These are phyloP conservation scores for Austroboletus festivus DNA, from an alignment of 768 basidiomycete species.

Conservation along the genomic window DNA sequence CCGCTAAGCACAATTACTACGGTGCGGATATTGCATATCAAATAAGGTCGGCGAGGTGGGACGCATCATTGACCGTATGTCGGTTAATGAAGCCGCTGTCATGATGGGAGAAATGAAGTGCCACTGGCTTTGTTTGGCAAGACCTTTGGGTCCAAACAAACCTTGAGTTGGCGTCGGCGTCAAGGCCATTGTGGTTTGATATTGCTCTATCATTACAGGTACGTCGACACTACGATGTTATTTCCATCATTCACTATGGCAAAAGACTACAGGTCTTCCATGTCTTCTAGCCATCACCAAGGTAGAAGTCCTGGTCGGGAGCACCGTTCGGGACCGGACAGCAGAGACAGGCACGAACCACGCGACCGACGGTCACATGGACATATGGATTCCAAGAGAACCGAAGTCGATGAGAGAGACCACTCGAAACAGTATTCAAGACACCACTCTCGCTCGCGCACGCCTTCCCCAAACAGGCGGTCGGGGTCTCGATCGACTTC, in stretches of 20 bases:
- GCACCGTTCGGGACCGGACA: constrained; percentile 10
- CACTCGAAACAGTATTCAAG: constrained; percentile 2
- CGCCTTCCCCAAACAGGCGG: constrained; percentile 18
- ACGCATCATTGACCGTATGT: constrained; percentile 10
- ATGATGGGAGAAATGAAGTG: constrained; percentile 15
- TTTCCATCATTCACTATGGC: not conserved
- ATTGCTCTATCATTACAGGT: not conserved
- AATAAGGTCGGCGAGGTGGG: constrained; percentile 7
- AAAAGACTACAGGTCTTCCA: not conserved
- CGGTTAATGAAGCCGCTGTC: constrained; percentile 16
- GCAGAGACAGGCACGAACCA: constrained; percentile 15
- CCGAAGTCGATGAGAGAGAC: constrained; percentile 9
- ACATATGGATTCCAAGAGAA: constrained; percentile 12
- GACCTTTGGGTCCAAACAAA: constrained; percentile 29
- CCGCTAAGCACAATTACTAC: constrained; percentile 14
- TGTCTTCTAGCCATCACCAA: constrained; percentile 24
- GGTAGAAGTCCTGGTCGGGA: constrained; percentile 24
- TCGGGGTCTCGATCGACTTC: constrained; percentile 29
- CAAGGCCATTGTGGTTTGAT: not conserved
- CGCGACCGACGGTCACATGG: constrained; percentile 18
- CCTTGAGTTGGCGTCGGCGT: not conserved
- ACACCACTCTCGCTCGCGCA: constrained; percentile 23
- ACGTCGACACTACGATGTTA: not conserved
- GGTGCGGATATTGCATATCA: constrained; percentile 29
- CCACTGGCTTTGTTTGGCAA: constrained; percentile 27